Evolutionary conservation across 2,329 filamentous ascomycete species (phyloP).

Genomic region (Arthrinium phaeospermum): DNA sequence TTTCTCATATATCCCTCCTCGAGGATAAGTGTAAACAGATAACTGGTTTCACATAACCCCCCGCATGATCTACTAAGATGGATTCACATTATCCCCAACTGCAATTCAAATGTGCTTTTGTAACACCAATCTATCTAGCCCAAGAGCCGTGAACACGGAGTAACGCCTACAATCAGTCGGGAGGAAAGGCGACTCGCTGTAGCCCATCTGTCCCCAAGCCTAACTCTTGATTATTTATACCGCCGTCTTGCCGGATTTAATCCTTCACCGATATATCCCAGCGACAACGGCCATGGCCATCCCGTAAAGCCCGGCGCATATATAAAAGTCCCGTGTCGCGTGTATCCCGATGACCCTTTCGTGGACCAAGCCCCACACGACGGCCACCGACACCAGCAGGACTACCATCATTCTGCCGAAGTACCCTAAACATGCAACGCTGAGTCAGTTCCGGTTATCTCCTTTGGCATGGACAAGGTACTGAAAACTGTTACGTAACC

Average conservation of each 20-base stretch:
- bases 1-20: too few relatives aligned
- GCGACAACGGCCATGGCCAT: conserved; percentile 44
- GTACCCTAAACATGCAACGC: neutral
- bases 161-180: too few relatives aligned
- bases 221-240: neutral
- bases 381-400: conserved; percentile 27
- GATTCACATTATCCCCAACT: neutral
- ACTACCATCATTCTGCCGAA: conserved; percentile 20
- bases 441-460: neutral
- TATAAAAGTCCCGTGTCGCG: conserved; percentile 30
- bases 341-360: conserved; percentile 30
- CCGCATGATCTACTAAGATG: neutral
- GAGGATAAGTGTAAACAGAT: too few relatives aligned
- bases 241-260: neutral
- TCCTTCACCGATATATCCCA: conserved; percentile 8
- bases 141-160: neutral
- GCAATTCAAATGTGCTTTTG: neutral
- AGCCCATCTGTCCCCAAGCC: neutral
- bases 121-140: neutral
- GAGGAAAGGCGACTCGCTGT: neutral
- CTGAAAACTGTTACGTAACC: too few relatives aligned
- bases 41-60: too few relatives aligned
- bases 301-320: conserved; percentile 41
- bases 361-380: conserved; percentile 36
- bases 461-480: neutral